Evolutionary conservation across 306 rosid genomes (phyloP), one percentile per base, ranked within the genome.

Genomic region (Sicyos baderoa): DNA sequence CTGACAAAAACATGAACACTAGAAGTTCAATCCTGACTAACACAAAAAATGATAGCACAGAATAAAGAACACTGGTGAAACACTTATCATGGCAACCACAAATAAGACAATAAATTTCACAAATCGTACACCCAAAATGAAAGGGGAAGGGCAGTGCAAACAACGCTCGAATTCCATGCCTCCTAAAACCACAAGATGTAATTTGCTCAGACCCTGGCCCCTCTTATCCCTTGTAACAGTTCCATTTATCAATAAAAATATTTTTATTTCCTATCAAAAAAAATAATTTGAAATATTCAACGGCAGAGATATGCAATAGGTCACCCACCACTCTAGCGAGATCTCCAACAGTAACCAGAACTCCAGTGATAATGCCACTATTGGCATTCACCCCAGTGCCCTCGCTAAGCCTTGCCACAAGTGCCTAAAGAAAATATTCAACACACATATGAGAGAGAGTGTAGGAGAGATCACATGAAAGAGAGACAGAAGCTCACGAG

Each of bases 251-350:
- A 25, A 3, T 25, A 25, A 25, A 25, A 25, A 25, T 25, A 3
- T 25, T 25, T 25, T 25, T 25, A 3, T 25, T 25, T 25, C 29
- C 29, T 25, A 25, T 25, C 29, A 25, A 25, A 25, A 25, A 25
- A 25, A 25, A 25, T 1, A 25, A 25, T 1, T 25, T 25, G 70
- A 23, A 64, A 40, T 62, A 51, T 45, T 18, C 11, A 64, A 18
- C 68, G n/a, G 18, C 27, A 32, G 11, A 66, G 17, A 65, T 35
- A 52, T 32, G 5, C 5, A 81, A 71, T 78, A 79, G 65, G 17
- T 59, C 76, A 84, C 98, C 59, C 74, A 93, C 98, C 97, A 93
- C 98, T 87, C 97, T 89, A n/a, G 98, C 95, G 77, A 93, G 97
- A 79, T 93, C 98, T 73, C 98, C 98, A 73, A 93, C 96, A 3